A percentile compares a stretch with the other conserved stretches of the same genome.
Evolutionary conservation across 257 asterid genomes (phyloP).

Genomic region (Solanum neorickii): DNA sequence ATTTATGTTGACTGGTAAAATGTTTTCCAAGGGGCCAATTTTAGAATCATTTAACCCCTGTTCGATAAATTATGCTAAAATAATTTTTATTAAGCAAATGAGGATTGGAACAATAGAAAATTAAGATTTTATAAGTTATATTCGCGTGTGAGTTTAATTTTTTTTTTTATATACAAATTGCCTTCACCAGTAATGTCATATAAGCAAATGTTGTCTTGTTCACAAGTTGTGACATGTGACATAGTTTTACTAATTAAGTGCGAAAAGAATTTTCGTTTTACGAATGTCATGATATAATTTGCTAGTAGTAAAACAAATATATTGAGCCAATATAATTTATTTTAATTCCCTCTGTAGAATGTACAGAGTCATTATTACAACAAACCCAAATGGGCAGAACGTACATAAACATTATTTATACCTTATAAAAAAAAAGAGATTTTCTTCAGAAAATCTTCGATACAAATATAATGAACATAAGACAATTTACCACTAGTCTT

Average conservation of each 20-base stretch:
- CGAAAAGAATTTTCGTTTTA: background rate
- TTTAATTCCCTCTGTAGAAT: background rate
- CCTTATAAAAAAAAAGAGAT: background rate
- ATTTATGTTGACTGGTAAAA: too few species aligned
- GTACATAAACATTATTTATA: too few species aligned
- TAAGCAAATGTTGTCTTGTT: background rate
- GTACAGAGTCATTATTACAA: background rate
- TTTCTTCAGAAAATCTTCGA: background rate
- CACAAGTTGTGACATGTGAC: background rate
- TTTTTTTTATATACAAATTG: background rate
- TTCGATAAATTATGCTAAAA: background rate
- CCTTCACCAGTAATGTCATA: background rate
- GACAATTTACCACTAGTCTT: background rate
- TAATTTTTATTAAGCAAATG: too few species aligned
- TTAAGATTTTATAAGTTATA: background rate
- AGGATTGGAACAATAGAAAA: background rate
- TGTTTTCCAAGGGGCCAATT: too few species aligned
- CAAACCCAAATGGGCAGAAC: background rate
- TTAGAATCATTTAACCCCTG: background rate
- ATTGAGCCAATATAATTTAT: background rate
- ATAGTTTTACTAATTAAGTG: background rate
- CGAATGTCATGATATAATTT: too few species aligned
- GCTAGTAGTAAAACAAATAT: background rate
- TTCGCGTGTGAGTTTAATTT: too few species aligned
- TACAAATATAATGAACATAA: background rate